These are phyloP conservation scores for Plasmodium adleri DNA, from an alignment of 169 alveolate species.

Conservation along the genomic window DNA sequence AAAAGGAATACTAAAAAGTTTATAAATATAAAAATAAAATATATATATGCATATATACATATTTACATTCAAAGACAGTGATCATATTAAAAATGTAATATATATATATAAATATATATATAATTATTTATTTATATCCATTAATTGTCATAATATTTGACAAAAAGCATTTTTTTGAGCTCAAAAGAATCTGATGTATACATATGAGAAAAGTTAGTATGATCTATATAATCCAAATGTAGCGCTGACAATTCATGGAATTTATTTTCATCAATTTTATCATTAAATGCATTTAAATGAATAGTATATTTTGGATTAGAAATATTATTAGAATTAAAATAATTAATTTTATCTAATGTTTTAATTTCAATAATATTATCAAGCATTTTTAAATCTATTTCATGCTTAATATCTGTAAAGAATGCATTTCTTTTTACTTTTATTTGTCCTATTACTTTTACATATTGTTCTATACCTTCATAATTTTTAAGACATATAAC, in stretches of 20 bases:
- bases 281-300: slow-evolving; percentile 72
- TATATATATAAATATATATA: too few relatives aligned
- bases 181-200: slow-evolving; percentile 52
- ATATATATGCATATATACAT: neutral
- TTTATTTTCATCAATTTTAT: slow-evolving; percentile 64
- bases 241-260: slow-evolving; percentile 63
- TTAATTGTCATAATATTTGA: slow-evolving; percentile 32
- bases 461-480: slow-evolving; percentile 53
- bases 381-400: slow-evolving; percentile 51
- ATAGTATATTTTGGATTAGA: slow-evolving; percentile 38
- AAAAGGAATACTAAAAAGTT: too few relatives aligned
- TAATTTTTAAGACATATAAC: slow-evolving; percentile 51
- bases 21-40: too few relatives aligned
- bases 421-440: slow-evolving; percentile 55
- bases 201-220: slow-evolving; percentile 53
- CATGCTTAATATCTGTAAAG: slow-evolving; percentile 48
- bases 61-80: too few relatives aligned
- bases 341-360: slow-evolving; percentile 32
- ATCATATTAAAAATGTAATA: too few relatives aligned
- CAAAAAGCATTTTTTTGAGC: slow-evolving; percentile 57
- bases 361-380: slow-evolving; percentile 41
- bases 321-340: slow-evolving; percentile 24
- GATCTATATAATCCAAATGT: slow-evolving; percentile 70
- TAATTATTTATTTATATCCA: neutral
- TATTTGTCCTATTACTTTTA: slow-evolving; percentile 66